Evolutionary conservation across 805 yeast species (phyloP), one percentile per base, ranked within the genome.

Genomic region (Cyberlindnera maritima): DNA sequence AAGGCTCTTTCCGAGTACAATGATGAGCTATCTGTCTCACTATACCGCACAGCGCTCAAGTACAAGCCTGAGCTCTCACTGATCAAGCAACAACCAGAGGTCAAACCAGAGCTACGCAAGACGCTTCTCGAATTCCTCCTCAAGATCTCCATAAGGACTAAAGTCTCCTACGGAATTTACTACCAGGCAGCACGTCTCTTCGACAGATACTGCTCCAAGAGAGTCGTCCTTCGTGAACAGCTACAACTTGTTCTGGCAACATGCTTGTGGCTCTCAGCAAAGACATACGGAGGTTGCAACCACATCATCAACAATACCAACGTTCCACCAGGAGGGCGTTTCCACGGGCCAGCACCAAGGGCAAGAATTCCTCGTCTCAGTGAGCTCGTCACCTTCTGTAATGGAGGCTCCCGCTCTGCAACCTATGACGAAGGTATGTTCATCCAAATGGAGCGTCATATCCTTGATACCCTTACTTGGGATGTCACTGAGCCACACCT

Each of bases 261-360:
- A 4, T 88, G 96, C 50, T 70, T 92, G 31, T 92, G 98, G 97
- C 77, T 92, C 28, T 88, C 96, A 2, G 83, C 96, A 21, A 92
- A 92, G 64, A 75, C 83, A n/a, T 79, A 78, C 58, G 88, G 88
- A 41, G 88, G 88, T 33, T 82, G 84, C 64, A 80, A 80, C 55
- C 88, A 82, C 64, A 79, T 81, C 55, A 75, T 79, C 44, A 79
- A 79, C 60, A 69, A 74, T 48, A 62, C 70, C 2, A 65, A 68
- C 8, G 64, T 73, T 21, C 77, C 78, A 43, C 65, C 74, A 14
- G 87, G 87, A 35, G 86, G 85, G 10, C 70, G 84, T 55, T 80
- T 73, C 61, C 63, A 69, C 44, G 87, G 87, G 11, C 87, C 88
- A 33, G 88, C 88, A 49, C 82, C 83, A 61, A 77, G 94, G 61